A percentile compares a stretch with the other conserved stretches of the same genome.
phyloP scores from a whole-genome alignment of 306 rosid species.

The Cucumis melo region DNA sequence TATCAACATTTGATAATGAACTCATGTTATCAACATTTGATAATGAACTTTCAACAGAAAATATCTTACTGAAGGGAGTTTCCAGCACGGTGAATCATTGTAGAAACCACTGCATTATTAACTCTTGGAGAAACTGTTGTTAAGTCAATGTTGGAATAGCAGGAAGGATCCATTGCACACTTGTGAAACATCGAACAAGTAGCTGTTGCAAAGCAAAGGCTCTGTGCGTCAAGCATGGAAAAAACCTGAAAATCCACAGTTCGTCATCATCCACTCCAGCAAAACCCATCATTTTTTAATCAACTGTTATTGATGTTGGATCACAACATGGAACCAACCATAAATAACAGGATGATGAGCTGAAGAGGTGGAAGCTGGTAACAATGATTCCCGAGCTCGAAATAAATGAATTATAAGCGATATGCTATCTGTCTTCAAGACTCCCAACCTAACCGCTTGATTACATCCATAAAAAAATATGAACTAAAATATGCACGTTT shows the following conservation, averaged over 20 bases:
- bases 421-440: not conserved
- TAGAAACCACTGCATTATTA: constrained; percentile 89
- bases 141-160: constrained; percentile 81
- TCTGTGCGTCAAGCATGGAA: constrained; percentile 86
- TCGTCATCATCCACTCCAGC: constrained; percentile 12
- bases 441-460: not conserved
- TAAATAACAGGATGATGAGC: not conserved
- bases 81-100: constrained; percentile 94
- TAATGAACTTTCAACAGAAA: not conserved
- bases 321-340: not conserved
- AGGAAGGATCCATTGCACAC: constrained; percentile 84
- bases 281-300: not conserved
- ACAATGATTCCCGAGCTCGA: not conserved
- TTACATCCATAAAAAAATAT: not conserved
- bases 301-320: not conserved
- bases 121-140: constrained; percentile 72
- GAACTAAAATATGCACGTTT: not conserved
- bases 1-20: not conserved
- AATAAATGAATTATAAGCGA: not conserved
- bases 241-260: constrained; percentile 47
- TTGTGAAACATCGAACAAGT: constrained; percentile 77
- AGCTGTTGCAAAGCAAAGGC: constrained; percentile 78
- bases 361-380: not conserved
- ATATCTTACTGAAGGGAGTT: constrained; percentile 53
- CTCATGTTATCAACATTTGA: not conserved